Evolutionary conservation across 1,139 yeast genomes (phyloP), one percentile per base, ranked within the genome.

Genomic region (Yamadazyma atlantica): DNA sequence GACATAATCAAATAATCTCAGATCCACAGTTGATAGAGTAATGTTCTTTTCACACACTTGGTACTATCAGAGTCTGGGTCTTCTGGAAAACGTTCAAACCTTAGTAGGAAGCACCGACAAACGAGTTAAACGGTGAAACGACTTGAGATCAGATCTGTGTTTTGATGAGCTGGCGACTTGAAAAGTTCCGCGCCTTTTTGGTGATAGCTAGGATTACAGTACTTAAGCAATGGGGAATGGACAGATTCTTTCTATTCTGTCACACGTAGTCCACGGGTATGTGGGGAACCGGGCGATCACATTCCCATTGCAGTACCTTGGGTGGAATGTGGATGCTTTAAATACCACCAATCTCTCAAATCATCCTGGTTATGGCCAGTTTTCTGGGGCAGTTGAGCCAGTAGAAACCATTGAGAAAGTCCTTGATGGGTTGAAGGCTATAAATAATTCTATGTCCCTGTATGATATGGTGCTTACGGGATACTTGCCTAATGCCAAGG

Each of bases 181-280:
- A 9, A 19, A 9, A 19, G 22, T 19, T 19, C 9, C 22, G 22
- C 22, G 22, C 8, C 22, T 19, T 9, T 6, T 19, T 19, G 22
- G 22, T 9, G 22, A 19, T 19, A 19, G 9, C 9, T 19, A n/a
- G n/a, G 26, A 8, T 7, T 8, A 23, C 4, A 10, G 12, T 11
- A 23, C 12, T 7, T 3, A 9, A 15, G 12, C 8, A 4, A 28
- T 28, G 30, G 35, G 38, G 35, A 46, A 40, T 42, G 51, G 49
- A 19, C 46, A 54, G 17, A 59, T 68, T 14, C 58, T 69, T 35
- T 63, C 72, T 10, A 61, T 69, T 13, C 73, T 64, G 55, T 67
- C 74, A 9, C 75, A 69, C 46, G 75, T 69, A 3, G 63, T 60
- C 7, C 75, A 69, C 44, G 75, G 75, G n/a, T 67, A 72, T 43